These are phyloP conservation scores for Pilaira anomala DNA, from an alignment of 192 early-diverging fungal species.

Conservation along the genomic window DNA sequence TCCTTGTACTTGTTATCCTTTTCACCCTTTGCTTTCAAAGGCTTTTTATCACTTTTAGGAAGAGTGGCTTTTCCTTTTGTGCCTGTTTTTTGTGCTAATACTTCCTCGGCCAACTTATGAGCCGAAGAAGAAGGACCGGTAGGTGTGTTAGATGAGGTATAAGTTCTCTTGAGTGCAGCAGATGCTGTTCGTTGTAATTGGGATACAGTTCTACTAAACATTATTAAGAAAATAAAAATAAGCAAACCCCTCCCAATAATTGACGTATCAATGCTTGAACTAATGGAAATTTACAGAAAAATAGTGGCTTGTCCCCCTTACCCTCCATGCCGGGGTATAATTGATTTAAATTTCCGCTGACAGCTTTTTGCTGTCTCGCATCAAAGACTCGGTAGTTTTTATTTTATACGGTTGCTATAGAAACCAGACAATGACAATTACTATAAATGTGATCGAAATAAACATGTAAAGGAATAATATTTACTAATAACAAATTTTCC, in stretches of 20 bases:
- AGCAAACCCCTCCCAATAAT: background rate
- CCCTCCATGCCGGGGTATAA: no score
- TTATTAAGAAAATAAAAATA: background rate
- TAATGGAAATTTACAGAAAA: no score
- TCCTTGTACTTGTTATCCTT: constrained; percentile 35
- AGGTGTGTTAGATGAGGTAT: constrained; percentile 12
- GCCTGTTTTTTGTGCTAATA: constrained; percentile 41
- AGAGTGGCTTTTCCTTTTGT: constrained; percentile 38
- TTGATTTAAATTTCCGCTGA: no score
- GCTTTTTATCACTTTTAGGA: constrained; percentile 53
- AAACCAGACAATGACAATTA: no score
- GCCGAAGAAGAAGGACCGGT: constrained; percentile 8
- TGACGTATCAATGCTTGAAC: no score
- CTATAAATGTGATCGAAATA: background rate
- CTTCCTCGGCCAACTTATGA: constrained; percentile 43
- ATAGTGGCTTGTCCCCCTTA: no score
- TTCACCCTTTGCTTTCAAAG: constrained; percentile 43
- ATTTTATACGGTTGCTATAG: no score
- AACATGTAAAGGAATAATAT: background rate
- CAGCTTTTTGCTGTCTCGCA: no score
- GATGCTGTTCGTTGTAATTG: background rate
- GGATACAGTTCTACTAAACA: constrained; percentile 7
- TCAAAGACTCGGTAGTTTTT: no score
- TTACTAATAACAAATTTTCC: background rate
- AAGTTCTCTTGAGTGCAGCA: constrained; percentile 6